These are phyloP conservation scores for Planoprotostelium fungivorum DNA, from an alignment of 78 protist species.

Conservation along the genomic window DNA sequence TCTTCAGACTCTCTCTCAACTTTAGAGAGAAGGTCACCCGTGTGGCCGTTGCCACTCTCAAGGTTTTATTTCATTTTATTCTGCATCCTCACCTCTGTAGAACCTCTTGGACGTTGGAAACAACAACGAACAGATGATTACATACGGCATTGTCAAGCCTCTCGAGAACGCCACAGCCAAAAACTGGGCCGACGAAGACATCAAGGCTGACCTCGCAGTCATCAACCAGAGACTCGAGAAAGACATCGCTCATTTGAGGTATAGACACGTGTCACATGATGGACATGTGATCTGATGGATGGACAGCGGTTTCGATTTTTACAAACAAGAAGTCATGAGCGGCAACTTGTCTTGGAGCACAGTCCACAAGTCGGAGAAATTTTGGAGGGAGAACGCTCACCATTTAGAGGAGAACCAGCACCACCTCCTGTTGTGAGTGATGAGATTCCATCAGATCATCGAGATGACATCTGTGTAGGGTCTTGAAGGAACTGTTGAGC, in stretches of 20 bases:
- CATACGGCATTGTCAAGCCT: conserved; percentile 37
- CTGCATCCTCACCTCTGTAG: not conserved
- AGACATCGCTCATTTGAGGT: conserved; percentile 56
- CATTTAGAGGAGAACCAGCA: conserved; percentile 74
- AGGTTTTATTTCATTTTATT: conserved; percentile 11
- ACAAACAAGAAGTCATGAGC: conserved; percentile 63
- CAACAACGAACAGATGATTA: conserved; percentile 54
- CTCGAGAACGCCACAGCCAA: conserved; percentile 17
- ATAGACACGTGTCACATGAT: not conserved
- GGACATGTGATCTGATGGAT: not conserved
- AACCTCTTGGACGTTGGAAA: conserved; percentile 32
- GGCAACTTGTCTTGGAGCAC: conserved; percentile 88
- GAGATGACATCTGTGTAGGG: not conserved
- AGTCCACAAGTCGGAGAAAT: conserved; percentile 80
- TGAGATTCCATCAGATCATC: not conserved
- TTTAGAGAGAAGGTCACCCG: conserved; percentile 71
- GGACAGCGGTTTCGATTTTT: conserved; percentile 65
- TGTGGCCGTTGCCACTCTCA: conserved; percentile 48
- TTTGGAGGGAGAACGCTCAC: conserved; percentile 86
- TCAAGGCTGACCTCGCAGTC: conserved; percentile 40
- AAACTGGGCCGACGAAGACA: conserved; percentile 83
- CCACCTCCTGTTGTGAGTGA: conserved; percentile 20
- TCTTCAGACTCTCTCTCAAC: conserved; percentile 14
- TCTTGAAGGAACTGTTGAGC: not conserved
- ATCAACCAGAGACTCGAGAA: conserved; percentile 24